Percentiles rank a stretch among this genome's conserved stretches.
These are phyloP conservation scores for Bothriochloa decipiens DNA, from an alignment of 176 grass and related monocot species.

Conservation along the genomic window DNA sequence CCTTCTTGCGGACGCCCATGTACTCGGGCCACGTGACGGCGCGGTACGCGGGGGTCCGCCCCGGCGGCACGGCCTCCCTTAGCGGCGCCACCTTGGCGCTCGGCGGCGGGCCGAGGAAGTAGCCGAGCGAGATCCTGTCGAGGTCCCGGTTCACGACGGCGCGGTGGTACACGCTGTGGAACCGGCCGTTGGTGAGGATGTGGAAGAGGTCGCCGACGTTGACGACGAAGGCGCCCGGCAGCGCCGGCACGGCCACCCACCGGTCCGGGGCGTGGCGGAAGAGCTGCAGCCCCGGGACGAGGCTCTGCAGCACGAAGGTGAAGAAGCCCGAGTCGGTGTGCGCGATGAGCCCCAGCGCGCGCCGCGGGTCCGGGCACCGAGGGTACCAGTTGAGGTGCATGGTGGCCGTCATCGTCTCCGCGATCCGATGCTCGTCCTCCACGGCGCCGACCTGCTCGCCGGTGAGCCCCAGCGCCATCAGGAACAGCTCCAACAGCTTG, in stretches of 20 bases:
- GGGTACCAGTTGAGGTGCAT: constrained; percentile 83
- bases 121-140: constrained; percentile 75
- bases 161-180: constrained; percentile 85
- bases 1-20: constrained; percentile 67
- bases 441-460: constrained; percentile 51
- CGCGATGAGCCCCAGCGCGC: constrained; percentile 79
- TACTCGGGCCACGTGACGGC: constrained; percentile 94
- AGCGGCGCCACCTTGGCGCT: constrained; percentile 66
- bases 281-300: constrained; percentile 84
- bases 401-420: constrained; percentile 54
- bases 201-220: constrained; percentile 94
- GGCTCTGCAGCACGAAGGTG: constrained; percentile 88
- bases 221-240: constrained; percentile 65
- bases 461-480: constrained; percentile 69
- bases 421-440: constrained; percentile 40
- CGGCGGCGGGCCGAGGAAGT: constrained; percentile 70
- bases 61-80: constrained; percentile 38
- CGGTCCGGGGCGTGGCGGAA: constrained; percentile 52
- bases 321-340: constrained; percentile 98
- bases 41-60: constrained; percentile 58
- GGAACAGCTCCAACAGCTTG: constrained; percentile 63
- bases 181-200: constrained; percentile 87
- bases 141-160: constrained; percentile 74
- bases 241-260: constrained; percentile 79
- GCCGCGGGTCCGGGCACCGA: constrained; percentile 82